A percentile compares a stretch with the other conserved stretches of the same genome.
Conservation (phyloP, 164 flowering plant species). For the Stephania cephalantha region DNA sequence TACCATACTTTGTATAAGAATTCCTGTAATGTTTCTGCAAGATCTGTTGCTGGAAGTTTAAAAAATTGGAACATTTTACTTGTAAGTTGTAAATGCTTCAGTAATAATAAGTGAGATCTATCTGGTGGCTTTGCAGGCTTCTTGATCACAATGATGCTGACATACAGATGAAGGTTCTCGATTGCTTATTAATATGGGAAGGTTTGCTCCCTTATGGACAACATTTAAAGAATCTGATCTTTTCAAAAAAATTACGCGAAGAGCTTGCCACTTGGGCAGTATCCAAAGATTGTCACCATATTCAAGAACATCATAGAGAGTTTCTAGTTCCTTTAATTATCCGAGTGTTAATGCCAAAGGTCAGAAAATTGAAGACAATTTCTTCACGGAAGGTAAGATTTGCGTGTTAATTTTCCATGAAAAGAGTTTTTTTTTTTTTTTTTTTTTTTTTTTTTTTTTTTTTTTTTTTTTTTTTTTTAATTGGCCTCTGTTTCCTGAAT, state of each 20-base stretch:
- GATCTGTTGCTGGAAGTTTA: not conserved
- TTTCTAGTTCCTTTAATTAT: conserved; percentile 58
- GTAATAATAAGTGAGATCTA: conserved; percentile 2
- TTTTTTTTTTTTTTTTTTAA: no score
- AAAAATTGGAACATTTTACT: conserved; percentile 4
- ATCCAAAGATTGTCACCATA: conserved; percentile 48
- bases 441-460: not conserved
- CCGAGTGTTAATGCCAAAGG: conserved; percentile 71
- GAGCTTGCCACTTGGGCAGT: conserved; percentile 87
- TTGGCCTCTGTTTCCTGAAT: not conserved
- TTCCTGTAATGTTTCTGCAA: conserved; percentile 1
- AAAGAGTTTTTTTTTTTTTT: not conserved
- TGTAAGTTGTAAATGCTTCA: not conserved
- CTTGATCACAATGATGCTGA: conserved; percentile 85
- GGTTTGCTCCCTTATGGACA: conserved; percentile 65
- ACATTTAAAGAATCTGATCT: conserved; percentile 67
- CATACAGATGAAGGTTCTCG: conserved; percentile 73
- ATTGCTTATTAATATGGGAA: conserved; percentile 72
- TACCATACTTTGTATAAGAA: not conserved
- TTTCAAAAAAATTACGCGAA: conserved; percentile 59
- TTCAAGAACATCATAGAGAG: conserved; percentile 62
- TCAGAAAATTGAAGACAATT: conserved; percentile 61
- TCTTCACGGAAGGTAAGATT: conserved; percentile 65
- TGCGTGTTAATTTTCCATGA: not conserved
- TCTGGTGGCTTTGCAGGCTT: conserved; percentile 43